A percentile compares a stretch with the other conserved stretches of the same genome.
Conservation (phyloP, 2,329 filamentous ascomycete species). For the Aureobasidium sp. region DNA sequence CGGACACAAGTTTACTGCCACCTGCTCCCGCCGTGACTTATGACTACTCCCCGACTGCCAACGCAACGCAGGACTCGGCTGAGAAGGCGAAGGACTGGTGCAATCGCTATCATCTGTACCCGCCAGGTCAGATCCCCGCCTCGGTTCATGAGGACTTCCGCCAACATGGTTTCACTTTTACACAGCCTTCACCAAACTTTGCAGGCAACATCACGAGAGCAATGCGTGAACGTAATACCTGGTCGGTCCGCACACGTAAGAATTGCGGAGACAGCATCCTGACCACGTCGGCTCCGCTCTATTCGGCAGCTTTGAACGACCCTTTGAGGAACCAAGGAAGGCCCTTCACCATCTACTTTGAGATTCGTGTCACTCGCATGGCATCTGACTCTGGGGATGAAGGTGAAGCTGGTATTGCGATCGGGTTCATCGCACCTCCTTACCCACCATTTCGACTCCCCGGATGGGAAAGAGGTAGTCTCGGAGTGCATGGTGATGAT, state of each 20-base stretch:
- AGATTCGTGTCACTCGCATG: slow-evolving; percentile 49
- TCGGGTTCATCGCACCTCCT: slow-evolving; percentile 65
- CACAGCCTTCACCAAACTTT: slow-evolving; percentile 39
- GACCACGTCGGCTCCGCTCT: slow-evolving; percentile 61
- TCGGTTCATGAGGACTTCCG: slow-evolving; percentile 12
- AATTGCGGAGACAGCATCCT: slow-evolving; percentile 54
- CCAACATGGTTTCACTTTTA: slow-evolving; percentile 33
- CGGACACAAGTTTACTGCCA: slow-evolving; percentile 63
- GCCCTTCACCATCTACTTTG: slow-evolving; percentile 61
- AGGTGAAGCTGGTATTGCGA: slow-evolving; percentile 49
- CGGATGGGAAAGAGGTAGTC: slow-evolving; percentile 68
- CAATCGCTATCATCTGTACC: slow-evolving; percentile 47
- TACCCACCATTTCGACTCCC: slow-evolving; percentile 72
- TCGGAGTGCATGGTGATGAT: slow-evolving; percentile 75
- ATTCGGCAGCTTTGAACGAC: slow-evolving; percentile 45
- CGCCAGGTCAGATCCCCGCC: slow-evolving; percentile 34
- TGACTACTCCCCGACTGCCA: slow-evolving; percentile 58
- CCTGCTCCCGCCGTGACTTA: slow-evolving; percentile 62
- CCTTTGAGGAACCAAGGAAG: slow-evolving; percentile 44
- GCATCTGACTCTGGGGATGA: slow-evolving; percentile 25
- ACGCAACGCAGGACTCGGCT: slow-evolving; percentile 57
- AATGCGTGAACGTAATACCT: slow-evolving; percentile 23
- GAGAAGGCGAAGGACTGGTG: slow-evolving; percentile 61
- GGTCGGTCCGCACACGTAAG: slow-evolving; percentile 27
- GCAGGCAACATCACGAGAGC: slow-evolving; percentile 27